Evolutionary conservation across 768 basidiomycete genomes (phyloP), one percentile per base, ranked within the genome.

Genomic region (Heimioporus sp.): DNA sequence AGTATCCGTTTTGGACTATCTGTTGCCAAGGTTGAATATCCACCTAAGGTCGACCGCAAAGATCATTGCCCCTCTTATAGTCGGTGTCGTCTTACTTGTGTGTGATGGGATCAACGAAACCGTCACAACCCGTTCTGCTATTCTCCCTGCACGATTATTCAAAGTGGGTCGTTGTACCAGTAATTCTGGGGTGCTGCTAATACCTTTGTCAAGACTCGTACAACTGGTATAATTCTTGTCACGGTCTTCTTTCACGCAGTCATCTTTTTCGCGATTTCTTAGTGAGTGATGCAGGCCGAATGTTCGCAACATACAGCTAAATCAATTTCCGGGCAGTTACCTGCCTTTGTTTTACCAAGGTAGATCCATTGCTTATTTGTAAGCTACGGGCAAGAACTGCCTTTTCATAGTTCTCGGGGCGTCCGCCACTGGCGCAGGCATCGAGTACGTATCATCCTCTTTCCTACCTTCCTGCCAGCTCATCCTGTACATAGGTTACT

Each of bases 281-380:
- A 60, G 65, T 69, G 30, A 54, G 67, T 59, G 4, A 16, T 5
- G 4, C 12, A 43, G 24, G 5, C 10, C 16, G 8, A 9, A 44
- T 15, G 7, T 3, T 4, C 16, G 8, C 15, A 19, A 16, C 15
- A 1, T 16, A 20, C 20, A 19, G 37, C 54, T 56, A 28, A 57
- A 32, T 35, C 6, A 1, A 3, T 20, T n/a, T 8, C 43, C 2
- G 19, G 17, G 7, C n/a, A 67, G 66, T 62, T 90, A 90, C 59
- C 74, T 92, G 9, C 89, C 90, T 1, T 63, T 91, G 3, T 92
- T 86, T 64, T 92, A 78, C 68, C 90, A 92, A 71, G 64, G 65
- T 66, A 12, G 11, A 45, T 28, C 21, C 21, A 13, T 19, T 31
- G 5, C 11, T 8, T 4, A 24, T 17, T 15, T 30, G 5, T 3